Conservation (phyloP, 306 rosid species). For the Dalbergia cultrata region DNA sequence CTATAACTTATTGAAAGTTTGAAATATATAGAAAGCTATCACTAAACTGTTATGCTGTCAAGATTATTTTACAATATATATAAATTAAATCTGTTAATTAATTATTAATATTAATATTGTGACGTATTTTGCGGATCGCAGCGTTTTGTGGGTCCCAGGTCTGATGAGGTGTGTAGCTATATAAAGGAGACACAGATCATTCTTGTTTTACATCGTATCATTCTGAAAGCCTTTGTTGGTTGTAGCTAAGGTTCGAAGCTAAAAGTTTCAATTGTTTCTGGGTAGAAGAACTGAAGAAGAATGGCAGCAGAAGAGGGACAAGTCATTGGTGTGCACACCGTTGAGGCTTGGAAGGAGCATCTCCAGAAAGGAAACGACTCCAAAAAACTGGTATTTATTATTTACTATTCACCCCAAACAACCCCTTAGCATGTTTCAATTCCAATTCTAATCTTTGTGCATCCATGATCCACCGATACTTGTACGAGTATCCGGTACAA, state of each 20-base stretch:
- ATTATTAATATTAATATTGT: not conserved
- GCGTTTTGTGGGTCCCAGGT: not conserved
- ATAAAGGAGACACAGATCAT: not conserved
- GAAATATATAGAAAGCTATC: too few relatives aligned
- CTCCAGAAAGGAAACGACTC: conserved; percentile 54
- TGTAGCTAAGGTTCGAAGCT: not conserved
- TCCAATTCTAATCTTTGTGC: not conserved
- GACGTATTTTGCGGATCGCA: not conserved
- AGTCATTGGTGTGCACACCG: conserved; percentile 63
- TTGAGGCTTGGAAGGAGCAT: conserved; percentile 60
- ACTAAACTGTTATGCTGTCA: too few relatives aligned
- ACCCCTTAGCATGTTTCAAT: not conserved
- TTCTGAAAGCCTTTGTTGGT: not conserved
- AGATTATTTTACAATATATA: too few relatives aligned
- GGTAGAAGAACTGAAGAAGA: not conserved
- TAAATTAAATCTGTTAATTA: too few relatives aligned
- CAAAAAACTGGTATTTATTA: conserved; percentile 63
- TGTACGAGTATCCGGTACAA: too few relatives aligned
- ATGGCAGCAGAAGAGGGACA: conserved; percentile 54
- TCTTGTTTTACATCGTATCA: not conserved
- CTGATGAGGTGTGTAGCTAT: not conserved
- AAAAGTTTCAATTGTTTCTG: not conserved
- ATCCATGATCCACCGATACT: too few relatives aligned
- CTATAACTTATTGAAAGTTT: too few relatives aligned
- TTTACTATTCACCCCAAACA: too few relatives aligned